Base-by-base conservation (phyloP, 2,329 filamentous ascomycete genomes). In the Aschersonia sp. region DNA sequence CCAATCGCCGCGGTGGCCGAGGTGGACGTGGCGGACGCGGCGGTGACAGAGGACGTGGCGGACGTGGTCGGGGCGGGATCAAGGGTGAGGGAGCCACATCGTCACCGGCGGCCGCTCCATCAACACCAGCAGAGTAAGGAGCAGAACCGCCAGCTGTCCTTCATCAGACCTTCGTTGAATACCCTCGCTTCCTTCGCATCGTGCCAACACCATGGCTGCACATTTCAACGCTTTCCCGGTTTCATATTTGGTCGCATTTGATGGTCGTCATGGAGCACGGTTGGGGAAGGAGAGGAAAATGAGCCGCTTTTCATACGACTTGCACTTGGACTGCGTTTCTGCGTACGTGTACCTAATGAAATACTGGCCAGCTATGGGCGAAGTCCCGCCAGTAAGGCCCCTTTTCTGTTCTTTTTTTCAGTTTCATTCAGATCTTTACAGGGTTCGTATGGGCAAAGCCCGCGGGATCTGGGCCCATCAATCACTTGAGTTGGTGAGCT, bases 21-120 rank as follows among this genome's bases (percentile, higher is more conserved):
- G 78, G 78, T 12, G 71, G 68, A 33, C 69, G 76, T 10, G 73
- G 76, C 43, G 71, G 76, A 37, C 76, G 81, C 44, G 76, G 79
- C 44, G 69, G 71, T 51, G 72, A 79, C 47, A 71, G 79, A 40
- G 72, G 77, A 32, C 68, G 76, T 46, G 72, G 77, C 33, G 72
- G 74, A 9, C 70, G 76, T 46, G 75, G 76, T 40, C 65, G 70
- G 48, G 73, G 76, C 49, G 75, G 76, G 37, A 69, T 70, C 29
- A 81, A 78, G 67, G 79, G 76, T 48, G 75, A 81, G 44, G 73
- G 70, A 30, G 72, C 71, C 51, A 69, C 68, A 46, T 69, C 70
- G 33, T 78, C 77, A 31, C 70, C 75, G 11, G 76, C 76, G 40
- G 63, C 66, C 11, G 60, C 65, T n/a, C 63, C 72, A n/a, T 69